phyloP scores from a whole-genome alignment of 1,284 basidiomycete species.

The Irpex sp. region DNA sequence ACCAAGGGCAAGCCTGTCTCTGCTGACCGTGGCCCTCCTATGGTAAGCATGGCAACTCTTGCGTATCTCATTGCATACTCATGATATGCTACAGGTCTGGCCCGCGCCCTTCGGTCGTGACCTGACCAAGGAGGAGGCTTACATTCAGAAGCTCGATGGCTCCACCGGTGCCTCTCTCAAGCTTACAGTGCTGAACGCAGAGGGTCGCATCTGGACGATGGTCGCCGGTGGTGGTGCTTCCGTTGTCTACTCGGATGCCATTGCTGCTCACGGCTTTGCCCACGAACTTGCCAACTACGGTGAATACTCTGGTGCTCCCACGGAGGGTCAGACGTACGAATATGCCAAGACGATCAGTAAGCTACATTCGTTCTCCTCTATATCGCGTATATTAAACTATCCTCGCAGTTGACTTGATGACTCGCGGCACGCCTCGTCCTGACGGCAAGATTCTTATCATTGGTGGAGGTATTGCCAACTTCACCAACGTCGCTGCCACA shows the following conservation, averaged over 20 bases:
- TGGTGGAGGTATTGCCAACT: constrained; percentile 99
- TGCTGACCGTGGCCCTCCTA: constrained; percentile 94
- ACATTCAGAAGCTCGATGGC: constrained; percentile 97
- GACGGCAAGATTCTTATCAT: constrained; percentile 99
- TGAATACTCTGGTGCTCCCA: constrained; percentile 98
- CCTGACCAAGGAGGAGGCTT: constrained; percentile 98
- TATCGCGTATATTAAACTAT: background rate
- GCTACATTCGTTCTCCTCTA: constrained; percentile 25
- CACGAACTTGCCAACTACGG: constrained; percentile 99
- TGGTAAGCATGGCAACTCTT: constrained; percentile 47
- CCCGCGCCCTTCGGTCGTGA: constrained; percentile 98
- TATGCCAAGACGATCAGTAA: constrained; percentile 96
- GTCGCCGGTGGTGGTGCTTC: constrained; percentile 87
- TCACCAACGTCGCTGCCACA: constrained; percentile 98
- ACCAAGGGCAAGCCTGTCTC: constrained; percentile 53
- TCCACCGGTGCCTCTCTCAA: constrained; percentile 98
- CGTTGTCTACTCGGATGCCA: constrained; percentile 93
- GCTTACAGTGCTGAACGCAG: constrained; percentile 92
- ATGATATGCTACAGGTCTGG: constrained; percentile 56
- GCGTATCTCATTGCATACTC: background rate
- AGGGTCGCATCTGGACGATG: constrained; percentile 99
- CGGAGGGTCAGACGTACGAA: constrained; percentile 98
- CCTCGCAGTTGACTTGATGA: constrained; percentile 83
- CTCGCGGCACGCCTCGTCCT: constrained; percentile 78
- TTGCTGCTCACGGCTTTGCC: constrained; percentile 95